Conservation (phyloP, 2,329 filamentous ascomycete species). For the Ascochyta koolunga region DNA sequence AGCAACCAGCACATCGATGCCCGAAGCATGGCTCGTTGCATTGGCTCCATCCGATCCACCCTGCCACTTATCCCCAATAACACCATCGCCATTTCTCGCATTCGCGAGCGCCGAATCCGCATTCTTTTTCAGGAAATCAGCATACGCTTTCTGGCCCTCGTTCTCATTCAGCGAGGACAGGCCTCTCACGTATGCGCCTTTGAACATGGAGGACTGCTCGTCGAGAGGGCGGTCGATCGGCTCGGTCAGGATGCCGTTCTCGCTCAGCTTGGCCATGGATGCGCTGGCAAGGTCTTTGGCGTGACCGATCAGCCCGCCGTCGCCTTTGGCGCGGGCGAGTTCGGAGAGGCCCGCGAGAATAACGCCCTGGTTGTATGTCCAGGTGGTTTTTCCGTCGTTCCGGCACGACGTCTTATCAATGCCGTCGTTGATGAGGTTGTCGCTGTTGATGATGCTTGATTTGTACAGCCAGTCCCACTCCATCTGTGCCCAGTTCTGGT, state of each 20-base stretch:
- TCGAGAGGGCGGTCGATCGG: slow-evolving; percentile 29
- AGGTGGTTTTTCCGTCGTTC: slow-evolving; percentile 60
- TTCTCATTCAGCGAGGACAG: slow-evolving; percentile 38
- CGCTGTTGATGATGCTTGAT: slow-evolving; percentile 58
- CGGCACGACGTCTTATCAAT: slow-evolving; percentile 55
- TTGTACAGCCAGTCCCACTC: slow-evolving; percentile 62
- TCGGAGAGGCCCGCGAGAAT: slow-evolving; percentile 63
- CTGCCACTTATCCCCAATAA: slow-evolving; percentile 65
- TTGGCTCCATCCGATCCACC: slow-evolving; percentile 59
- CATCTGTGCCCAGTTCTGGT: slow-evolving; percentile 57
- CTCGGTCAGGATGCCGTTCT: slow-evolving; percentile 44
- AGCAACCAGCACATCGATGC: slow-evolving; percentile 69
- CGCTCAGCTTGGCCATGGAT: slow-evolving; percentile 32
- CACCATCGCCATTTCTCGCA: slow-evolving; percentile 46
- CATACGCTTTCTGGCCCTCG: slow-evolving; percentile 26
- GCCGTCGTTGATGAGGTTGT: slow-evolving; percentile 62
- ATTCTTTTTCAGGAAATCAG: slow-evolving; percentile 42
- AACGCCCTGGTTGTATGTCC: slow-evolving; percentile 66
- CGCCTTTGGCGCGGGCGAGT: slow-evolving; percentile 54
- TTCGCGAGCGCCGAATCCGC: slow-evolving; percentile 41
- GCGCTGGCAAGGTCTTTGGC: slow-evolving; percentile 39
- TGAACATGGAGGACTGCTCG: slow-evolving; percentile 43
- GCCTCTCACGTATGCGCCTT: slow-evolving; percentile 46
- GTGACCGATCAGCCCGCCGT: slow-evolving; percentile 29
- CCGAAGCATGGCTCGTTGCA: slow-evolving; percentile 66